Evolutionary conservation across 768 basidiomycete species (phyloP).

Genomic region (Tulasnella sp.): DNA sequence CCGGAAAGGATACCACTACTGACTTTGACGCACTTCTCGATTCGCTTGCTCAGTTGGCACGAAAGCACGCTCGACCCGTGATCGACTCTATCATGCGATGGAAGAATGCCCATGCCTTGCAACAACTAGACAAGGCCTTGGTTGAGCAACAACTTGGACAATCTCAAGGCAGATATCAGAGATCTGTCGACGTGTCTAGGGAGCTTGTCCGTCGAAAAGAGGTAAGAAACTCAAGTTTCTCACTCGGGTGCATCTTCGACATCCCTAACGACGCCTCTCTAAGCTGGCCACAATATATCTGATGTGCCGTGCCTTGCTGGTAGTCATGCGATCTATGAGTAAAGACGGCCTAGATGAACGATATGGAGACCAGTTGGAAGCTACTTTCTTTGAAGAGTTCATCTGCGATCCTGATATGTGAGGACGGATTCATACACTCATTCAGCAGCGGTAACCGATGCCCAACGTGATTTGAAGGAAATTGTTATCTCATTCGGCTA

Average conservation of each 20-base stretch:
- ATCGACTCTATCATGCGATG: slow-evolving; percentile 81
- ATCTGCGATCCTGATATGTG: slow-evolving; percentile 45
- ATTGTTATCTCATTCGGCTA: slow-evolving; percentile 51
- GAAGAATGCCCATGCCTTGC: slow-evolving; percentile 64
- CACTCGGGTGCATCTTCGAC: neutral
- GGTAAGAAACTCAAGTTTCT: slow-evolving; percentile 4
- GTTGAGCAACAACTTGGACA: slow-evolving; percentile 1
- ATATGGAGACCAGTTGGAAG: slow-evolving; percentile 71
- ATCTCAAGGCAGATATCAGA: neutral
- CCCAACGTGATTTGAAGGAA: slow-evolving; percentile 28
- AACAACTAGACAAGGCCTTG: neutral
- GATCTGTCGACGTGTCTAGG: neutral
- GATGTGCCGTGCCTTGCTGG: slow-evolving; percentile 77
- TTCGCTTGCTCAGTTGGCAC: slow-evolving; percentile 76
- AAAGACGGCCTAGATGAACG: slow-evolving; percentile 70
- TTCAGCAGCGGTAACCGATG: neutral
- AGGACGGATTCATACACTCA: neutral
- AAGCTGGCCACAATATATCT: slow-evolving; percentile 72
- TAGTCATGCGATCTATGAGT: slow-evolving; percentile 56
- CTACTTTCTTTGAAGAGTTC: slow-evolving; percentile 80
- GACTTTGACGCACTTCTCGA: slow-evolving; percentile 71
- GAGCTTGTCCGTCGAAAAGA: slow-evolving; percentile 22
- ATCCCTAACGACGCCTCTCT: neutral
- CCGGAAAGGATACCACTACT: slow-evolving; percentile 50
- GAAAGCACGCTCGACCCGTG: slow-evolving; percentile 72